Conservation (phyloP, 2,329 filamentous ascomycete species). For the Stachybotrys echinatus region DNA sequence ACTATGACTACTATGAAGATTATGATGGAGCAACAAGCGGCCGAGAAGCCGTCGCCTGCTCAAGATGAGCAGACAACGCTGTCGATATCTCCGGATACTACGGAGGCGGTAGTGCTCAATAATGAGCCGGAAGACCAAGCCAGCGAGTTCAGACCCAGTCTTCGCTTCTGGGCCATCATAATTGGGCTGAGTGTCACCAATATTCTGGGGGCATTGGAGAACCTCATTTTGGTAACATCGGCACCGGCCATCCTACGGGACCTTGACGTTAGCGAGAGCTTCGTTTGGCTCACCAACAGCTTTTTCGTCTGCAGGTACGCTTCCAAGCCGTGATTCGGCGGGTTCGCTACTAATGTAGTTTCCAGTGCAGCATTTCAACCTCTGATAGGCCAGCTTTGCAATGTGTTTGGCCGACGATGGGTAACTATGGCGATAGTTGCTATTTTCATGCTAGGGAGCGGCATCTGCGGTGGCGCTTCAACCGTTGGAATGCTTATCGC, state of each 20-base stretch:
- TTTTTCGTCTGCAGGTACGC: constrained; percentile 7
- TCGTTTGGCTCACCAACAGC: constrained; percentile 11
- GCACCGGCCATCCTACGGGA: constrained; percentile 8
- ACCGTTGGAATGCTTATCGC: not conserved
- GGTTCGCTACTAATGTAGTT: not conserved
- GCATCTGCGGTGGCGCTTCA: not conserved
- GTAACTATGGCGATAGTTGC: not conserved
- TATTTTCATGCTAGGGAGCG: not conserved
- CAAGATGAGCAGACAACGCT: too few relatives aligned
- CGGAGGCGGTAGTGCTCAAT: too few relatives aligned
- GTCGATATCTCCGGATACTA: too few relatives aligned
- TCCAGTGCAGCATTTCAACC: not conserved
- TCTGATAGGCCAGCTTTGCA: not conserved
- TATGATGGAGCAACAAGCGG: too few relatives aligned
- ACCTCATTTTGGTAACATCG: constrained; percentile 6
- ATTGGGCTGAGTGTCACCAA: constrained; percentile 3
- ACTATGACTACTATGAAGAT: too few relatives aligned
- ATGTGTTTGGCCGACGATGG: not conserved
- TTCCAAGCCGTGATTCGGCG: too few relatives aligned
- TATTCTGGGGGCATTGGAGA: constrained; percentile 9
- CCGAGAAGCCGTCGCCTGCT: too few relatives aligned
- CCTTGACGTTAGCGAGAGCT: constrained; percentile 5
- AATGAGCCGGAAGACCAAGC: too few relatives aligned
- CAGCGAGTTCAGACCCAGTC: constrained; percentile 4
- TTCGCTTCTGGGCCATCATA: constrained; percentile 12